Base-by-base conservation (phyloP, 2,329 filamentous ascomycete species). In the Alternaria gansuensis region DNA sequence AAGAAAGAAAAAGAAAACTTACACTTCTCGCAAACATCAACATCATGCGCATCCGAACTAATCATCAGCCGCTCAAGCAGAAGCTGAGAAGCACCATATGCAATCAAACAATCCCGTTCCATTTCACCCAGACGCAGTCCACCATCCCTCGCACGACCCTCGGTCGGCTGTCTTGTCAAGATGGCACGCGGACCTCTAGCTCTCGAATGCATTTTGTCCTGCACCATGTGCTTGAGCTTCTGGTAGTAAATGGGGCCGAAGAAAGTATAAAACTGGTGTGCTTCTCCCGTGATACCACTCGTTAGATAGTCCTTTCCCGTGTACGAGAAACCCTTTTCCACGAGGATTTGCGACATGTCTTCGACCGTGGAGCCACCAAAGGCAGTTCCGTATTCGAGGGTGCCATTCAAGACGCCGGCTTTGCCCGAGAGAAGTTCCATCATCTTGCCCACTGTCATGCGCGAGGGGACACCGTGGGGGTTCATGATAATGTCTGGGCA, bases 401-500 rank as follows among this genome's bases (percentile, higher is more conserved):
- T 88, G 4, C 95, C 95, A 59, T 89, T 86, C 4, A 99, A 79
- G 2, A 99, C 88, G 11, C 93, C 92, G 0, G 95, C 95, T 79
- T 99, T 99, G 65, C 95, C 95, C 0, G 93, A 92, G 14, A 99
- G 84, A 43, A 97, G 91, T 76, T 99, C 95, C 50, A 99, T 87
- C 83, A 99, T 90, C 79, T 99, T 99, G 31, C 95, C 95, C 63
- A 99, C 95, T 53, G 95, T 99, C 95, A 99, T 99, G 78, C 95
- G 95, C 31, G 94, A 98, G 1, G 95, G 95, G 84, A 99, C 99
- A 88, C 95, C 95, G 81, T 99, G 95, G 0, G 96, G 95, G 82
- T 99, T 99, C 95, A 99, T 99, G 86, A 99, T 99, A 67, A 99
- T 97, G 78, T 99, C 95, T 0, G 95, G 95, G n/a, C 88, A 90